Evolutionary conservation across 164 flowering plant species (phyloP).

Genomic region (Vitis riparia): DNA sequence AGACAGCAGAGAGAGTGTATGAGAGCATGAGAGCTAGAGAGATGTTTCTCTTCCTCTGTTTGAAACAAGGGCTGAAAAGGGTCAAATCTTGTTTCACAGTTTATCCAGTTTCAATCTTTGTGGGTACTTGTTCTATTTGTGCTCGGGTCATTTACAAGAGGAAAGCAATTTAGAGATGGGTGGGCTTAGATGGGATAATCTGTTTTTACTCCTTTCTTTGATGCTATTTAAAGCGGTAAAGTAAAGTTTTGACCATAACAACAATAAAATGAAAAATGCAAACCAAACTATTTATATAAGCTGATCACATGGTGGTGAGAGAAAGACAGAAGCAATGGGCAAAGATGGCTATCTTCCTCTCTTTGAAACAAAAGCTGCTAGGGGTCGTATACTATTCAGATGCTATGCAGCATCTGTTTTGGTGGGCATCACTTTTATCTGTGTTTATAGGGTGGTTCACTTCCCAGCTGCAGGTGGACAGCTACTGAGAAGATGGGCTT

Average conservation of each 20-base stretch:
- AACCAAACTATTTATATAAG: too few relatives aligned
- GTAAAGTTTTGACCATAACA: too few relatives aligned
- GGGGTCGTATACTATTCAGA: constrained; percentile 11
- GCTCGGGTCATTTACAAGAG: background rate
- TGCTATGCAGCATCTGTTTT: constrained; percentile 29
- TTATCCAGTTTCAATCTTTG: constrained; percentile 18
- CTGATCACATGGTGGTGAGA: too few relatives aligned
- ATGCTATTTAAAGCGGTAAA: too few relatives aligned
- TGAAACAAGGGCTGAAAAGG: constrained; percentile 27
- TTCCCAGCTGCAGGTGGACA: constrained; percentile 8
- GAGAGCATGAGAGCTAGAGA: background rate
- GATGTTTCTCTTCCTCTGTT: constrained; percentile 4
- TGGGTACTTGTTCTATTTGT: constrained; percentile 25
- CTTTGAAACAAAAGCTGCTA: constrained; percentile 25
- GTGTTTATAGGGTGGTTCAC: constrained; percentile 45
- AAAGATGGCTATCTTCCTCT: constrained; percentile 3
- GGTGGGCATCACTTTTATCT: constrained; percentile 35
- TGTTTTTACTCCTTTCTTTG: too few relatives aligned
- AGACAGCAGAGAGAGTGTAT: too few relatives aligned
- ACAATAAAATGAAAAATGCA: too few relatives aligned
- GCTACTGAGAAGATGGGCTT: constrained; percentile 21
- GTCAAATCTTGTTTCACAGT: constrained; percentile 11
- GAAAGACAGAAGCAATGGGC: background rate
- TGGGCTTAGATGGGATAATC: too few relatives aligned
- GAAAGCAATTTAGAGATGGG: too few relatives aligned